Base-by-base conservation (phyloP, 306 rosid species). In the Rubus parviflorus region DNA sequence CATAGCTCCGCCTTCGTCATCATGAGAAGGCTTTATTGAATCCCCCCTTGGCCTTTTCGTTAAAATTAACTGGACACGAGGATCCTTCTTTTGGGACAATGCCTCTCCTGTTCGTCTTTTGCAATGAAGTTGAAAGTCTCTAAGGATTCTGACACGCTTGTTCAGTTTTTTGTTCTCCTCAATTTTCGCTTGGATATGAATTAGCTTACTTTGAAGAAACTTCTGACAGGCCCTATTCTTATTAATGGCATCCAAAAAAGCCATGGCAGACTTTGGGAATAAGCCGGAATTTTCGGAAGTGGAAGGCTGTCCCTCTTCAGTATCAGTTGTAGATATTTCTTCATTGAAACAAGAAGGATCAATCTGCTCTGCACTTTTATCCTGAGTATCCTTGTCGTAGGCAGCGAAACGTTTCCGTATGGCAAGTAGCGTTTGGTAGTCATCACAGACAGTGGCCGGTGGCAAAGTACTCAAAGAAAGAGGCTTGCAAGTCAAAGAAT, bases 51-150 rank as follows among this genome's bases (percentile, higher is more conserved):
- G 49, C 73, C 72, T 88, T 76, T 75, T 86, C 40, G 63, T 84
- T 25, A 96, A 90, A 65, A 95, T 92, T 87, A 92, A 87, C 87
- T 82, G 98, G 52, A 88, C 88, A 69, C 79, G 83, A 30, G 89
- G 83, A 87, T 92, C 97, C 79, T 86, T 92, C 82, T 83, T 92
- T 73, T 84, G 86, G 30, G 98, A 89, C 70, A 95, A 79, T 23
- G 93, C 91, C 17, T 54, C 81, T 80, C 92, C 89, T 10, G 92
- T 95, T 78, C 84, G 88, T 81, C 81, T 87, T 74, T 63, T 84
- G 81, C 97, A 95, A 70, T 88, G 81, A 84, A 58, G 77, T 79
- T 92, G 93, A 82, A 95, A 88, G 76, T 87, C 98, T 84, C 84
- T 92, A 48, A 95, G 89, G 86, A 89, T 67, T 88, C 90, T 92